A percentile compares a stretch with the other conserved stretches of the same genome.
These are phyloP conservation scores for Parafenestella ontariensis DNA, from an alignment of 2,329 filamentous ascomycete species.

Conservation along the genomic window DNA sequence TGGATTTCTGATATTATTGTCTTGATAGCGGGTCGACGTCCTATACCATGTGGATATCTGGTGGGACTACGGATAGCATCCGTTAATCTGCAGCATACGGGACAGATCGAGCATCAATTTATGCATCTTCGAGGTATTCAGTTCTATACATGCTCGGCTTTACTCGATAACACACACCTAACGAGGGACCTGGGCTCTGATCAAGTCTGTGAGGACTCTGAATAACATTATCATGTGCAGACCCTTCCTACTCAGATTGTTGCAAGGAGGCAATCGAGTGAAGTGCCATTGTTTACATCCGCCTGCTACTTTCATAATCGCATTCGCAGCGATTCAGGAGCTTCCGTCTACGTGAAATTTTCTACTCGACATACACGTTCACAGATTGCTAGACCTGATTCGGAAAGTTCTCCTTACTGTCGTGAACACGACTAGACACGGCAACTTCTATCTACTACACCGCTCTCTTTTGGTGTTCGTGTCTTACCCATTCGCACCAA, in stretches of 20 bases:
- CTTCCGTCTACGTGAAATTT: constrained; percentile 19
- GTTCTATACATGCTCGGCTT: constrained; percentile 10
- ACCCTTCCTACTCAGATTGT: constrained; percentile 9
- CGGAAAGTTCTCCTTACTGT: constrained; percentile 18
- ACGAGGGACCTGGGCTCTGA: no score
- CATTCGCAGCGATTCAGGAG: constrained; percentile 1
- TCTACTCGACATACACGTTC: constrained; percentile 22
- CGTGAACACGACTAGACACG: constrained; percentile 18
- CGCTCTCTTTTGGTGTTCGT: constrained; percentile 36
- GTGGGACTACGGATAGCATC: constrained; percentile 23
- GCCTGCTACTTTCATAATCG: background rate
- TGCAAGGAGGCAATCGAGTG: constrained; percentile 10
- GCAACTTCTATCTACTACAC: constrained; percentile 27
- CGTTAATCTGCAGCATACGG: constrained; percentile 26
- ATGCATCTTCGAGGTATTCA: constrained; percentile 13
- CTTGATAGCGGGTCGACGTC: constrained; percentile 7
- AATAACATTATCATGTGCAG: no score
- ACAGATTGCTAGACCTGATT: constrained; percentile 26
- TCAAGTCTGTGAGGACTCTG: no score
- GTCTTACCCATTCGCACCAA: constrained; percentile 33
- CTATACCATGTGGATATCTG: constrained; percentile 28
- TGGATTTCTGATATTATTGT: constrained; percentile 18
- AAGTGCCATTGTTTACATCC: background rate
- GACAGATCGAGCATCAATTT: background rate
- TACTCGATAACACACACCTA: constrained; percentile 12